phyloP scores from a whole-genome alignment of 2,329 filamentous ascomycete species.

The Penicillium sp. region DNA sequence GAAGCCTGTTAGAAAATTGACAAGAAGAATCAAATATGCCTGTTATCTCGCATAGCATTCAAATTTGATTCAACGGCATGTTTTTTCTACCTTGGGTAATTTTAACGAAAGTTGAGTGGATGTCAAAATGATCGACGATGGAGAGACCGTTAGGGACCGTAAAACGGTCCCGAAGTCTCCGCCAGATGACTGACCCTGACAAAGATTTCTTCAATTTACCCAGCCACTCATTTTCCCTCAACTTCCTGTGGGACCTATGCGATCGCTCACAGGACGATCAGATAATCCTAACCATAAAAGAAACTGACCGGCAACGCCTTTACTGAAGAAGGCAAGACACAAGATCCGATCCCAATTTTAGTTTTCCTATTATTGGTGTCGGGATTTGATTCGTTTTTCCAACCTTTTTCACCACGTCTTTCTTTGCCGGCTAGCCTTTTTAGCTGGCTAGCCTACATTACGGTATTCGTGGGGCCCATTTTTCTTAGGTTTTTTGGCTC shows the following conservation, averaged over 20 bases:
- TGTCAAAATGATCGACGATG: slow-evolving; percentile 18
- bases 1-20: too few species aligned
- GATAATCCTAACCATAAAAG: slow-evolving; percentile 25
- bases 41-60: neutral
- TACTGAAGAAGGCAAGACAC: slow-evolving; percentile 27
- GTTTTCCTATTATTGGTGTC: neutral
- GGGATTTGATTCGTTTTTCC: neutral
- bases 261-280: slow-evolving; percentile 30
- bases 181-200: slow-evolving; percentile 18
- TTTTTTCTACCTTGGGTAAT: neutral
- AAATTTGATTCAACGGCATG: neutral
- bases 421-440: neutral
- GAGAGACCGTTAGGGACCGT: slow-evolving; percentile 23
- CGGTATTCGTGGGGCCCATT: neutral
- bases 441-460: neutral
- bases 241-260: slow-evolving; percentile 12
- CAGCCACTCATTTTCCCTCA: neutral
- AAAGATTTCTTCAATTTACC: neutral
- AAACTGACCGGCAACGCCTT: slow-evolving; percentile 24
- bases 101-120: neutral
- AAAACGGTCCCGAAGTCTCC: slow-evolving; percentile 9
- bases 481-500: neutral
- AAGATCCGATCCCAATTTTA: slow-evolving; percentile 31
- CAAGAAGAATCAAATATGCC: neutral
- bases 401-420: neutral